Conservation (phyloP, 345 rosid genomes). For the Citrus glauca region DNA sequence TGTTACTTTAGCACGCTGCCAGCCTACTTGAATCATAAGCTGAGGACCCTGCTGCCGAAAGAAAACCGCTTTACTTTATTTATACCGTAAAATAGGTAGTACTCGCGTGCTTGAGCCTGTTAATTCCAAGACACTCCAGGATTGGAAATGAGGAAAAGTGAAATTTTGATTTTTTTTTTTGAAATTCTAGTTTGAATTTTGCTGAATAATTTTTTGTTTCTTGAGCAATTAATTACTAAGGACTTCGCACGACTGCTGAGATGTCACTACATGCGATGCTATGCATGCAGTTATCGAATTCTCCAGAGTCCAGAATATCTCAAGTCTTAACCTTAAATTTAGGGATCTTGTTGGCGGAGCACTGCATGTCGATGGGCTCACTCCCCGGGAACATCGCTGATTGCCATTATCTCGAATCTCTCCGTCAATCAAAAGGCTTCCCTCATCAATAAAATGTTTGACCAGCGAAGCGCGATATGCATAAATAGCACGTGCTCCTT, state of each 20-base stretch:
- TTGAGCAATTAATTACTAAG: too few relatives aligned
- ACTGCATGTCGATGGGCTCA: not conserved
- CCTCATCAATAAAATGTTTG: not conserved
- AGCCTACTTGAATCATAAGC: not conserved
- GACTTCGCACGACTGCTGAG: conserved; percentile 12
- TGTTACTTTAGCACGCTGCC: not conserved
- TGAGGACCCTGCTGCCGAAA: not conserved
- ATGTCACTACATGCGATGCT: not conserved
- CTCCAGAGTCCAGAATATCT: not conserved
- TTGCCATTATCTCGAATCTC: not conserved
- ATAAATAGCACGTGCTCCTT: not conserved
- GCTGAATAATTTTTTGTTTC: not conserved
- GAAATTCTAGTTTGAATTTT: not conserved
- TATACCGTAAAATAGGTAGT: not conserved
- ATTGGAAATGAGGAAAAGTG: not conserved
- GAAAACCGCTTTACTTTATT: not conserved
- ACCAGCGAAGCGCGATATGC: not conserved
- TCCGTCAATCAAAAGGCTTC: not conserved
- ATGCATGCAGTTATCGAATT: not conserved
- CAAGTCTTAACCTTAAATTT: not conserved
- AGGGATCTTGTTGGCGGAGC: conserved; percentile 16
- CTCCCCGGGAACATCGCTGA: conserved; percentile 16
- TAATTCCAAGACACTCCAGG: not conserved
- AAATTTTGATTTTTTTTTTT: too few relatives aligned
- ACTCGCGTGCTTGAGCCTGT: not conserved